phyloP scores from a whole-genome alignment of 2,329 filamentous ascomycete species.

The Coniochaeta sp. region DNA sequence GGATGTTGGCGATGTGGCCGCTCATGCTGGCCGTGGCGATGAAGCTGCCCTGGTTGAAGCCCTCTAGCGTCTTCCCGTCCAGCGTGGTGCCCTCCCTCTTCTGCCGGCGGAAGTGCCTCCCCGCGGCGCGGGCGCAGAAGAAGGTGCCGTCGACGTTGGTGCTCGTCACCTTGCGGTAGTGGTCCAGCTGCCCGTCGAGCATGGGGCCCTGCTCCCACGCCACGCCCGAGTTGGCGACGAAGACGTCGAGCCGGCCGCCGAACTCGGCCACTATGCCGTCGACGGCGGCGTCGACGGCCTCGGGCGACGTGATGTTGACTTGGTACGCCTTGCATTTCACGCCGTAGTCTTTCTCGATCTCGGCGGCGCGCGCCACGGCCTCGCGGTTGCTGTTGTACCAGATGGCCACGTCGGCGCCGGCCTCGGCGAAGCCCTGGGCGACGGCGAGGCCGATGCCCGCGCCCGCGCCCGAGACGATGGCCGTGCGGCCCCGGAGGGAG shows the following conservation, averaged over 20 bases:
- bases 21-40: constrained; percentile 75
- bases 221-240: constrained; percentile 73
- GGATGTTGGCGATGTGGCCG: constrained; percentile 70
- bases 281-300: constrained; percentile 43
- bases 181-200: constrained; percentile 55
- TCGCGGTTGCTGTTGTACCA: constrained; percentile 67
- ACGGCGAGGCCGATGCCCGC: constrained; percentile 61
- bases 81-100: constrained; percentile 58
- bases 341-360: constrained; percentile 57
- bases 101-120: constrained; percentile 62
- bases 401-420: constrained; percentile 64
- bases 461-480: constrained; percentile 61
- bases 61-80: constrained; percentile 53
- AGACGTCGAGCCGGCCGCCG: constrained; percentile 67
- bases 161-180: constrained; percentile 59
- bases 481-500: constrained; percentile 62
- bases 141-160: constrained; percentile 72
- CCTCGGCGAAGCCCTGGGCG: constrained; percentile 59
- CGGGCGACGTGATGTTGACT: constrained; percentile 50
- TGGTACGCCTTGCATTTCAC: constrained; percentile 61
- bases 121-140: constrained; percentile 68
- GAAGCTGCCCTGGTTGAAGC: constrained; percentile 55
- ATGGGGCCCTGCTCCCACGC: constrained; percentile 64
- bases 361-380: constrained; percentile 52
- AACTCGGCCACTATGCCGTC: constrained; percentile 55